Evolutionary conservation across 2,329 filamentous ascomycete species (phyloP), one percentile per base, ranked within the genome.

Genomic region (Cadophora luteo-olivacea): DNA sequence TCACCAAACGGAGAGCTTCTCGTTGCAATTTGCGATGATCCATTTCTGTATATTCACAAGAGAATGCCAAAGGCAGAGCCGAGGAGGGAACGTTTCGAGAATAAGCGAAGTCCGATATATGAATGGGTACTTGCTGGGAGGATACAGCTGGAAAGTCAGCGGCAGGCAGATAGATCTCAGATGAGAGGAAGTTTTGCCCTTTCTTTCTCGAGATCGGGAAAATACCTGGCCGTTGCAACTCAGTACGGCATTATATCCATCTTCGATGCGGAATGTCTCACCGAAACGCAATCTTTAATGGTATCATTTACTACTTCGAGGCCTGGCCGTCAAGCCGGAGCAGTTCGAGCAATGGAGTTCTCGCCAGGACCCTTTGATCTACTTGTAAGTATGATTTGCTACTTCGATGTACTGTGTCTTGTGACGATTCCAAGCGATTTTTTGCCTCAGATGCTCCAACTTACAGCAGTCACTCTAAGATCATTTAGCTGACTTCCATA

Each of bases 261-360:
- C 25, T 92, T 93, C 74, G 87, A 93, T 73, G 85, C 87, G 0
- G 78, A 79, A 11, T 79, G 79, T 58, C 81, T 90, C 19, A 77
- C 78, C 24, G 79, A 80, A 25, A 77, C 77, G 64, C 86, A 91
- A 68, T 86, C 92, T 0, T 85, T 97, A 58, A 81, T 97, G 48
- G 90, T 90, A 25, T 87, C 90, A 9, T 93, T 98, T 75, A 87
- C 87, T 68, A 94, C 94, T 19, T 94, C 94, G 0, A 85, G 93
- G 69, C 88, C 92, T 0, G 72, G 68, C 33, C 49, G 25, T 9
- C 61, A 69, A 54, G 19, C 48, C 24, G 95, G 95, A 54, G 94
- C 95, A 38, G 89, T 98, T 64, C 88, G 96, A 70, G 93, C 94
- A 70, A 97, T 98, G 92, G 86, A 91, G 0, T 99, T 99, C 78